These are phyloP conservation scores for Magnusiomyces starmeri DNA, from an alignment of 1,139 yeast genomes.

Conservation along the genomic window DNA sequence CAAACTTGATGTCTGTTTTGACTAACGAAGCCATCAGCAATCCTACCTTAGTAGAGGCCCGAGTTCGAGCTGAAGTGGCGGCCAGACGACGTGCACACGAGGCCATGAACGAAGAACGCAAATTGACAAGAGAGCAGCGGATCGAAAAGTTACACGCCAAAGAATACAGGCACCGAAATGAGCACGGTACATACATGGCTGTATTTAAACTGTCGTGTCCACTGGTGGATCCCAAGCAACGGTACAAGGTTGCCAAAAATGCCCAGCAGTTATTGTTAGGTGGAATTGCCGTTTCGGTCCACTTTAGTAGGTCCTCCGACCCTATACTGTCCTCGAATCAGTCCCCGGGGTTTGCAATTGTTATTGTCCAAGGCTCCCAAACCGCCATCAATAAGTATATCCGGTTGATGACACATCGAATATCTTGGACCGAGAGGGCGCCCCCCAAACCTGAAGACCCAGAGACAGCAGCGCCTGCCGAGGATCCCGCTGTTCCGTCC, in stretches of 20 bases:
- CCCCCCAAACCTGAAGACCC: constrained; percentile 26
- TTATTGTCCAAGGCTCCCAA: constrained; percentile 68
- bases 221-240: constrained; percentile 57
- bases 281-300: constrained; percentile 44
- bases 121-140: constrained; percentile 51
- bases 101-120: constrained; percentile 53
- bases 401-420: constrained; percentile 52
- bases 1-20: constrained; percentile 75
- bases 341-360: constrained; percentile 44
- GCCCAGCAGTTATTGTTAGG: constrained; percentile 62
- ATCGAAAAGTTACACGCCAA: constrained; percentile 43
- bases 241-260: constrained; percentile 67
- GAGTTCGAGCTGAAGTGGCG: constrained; percentile 62
- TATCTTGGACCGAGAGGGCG: constrained; percentile 58
- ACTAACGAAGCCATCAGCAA: constrained; percentile 84
- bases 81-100: constrained; percentile 57
- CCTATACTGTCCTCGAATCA: not conserved
- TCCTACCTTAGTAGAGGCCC: constrained; percentile 78
- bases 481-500: constrained; percentile 18
- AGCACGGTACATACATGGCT: constrained; percentile 50
- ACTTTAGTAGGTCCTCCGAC: not conserved
- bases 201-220: constrained; percentile 49
- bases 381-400: constrained; percentile 56
- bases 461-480: constrained; percentile 20
- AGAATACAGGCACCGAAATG: constrained; percentile 41